A percentile compares a stretch with the other conserved stretches of the same genome.
Conservation (phyloP, 2,329 filamentous ascomycete species). For the Lecanoromycetidae sp. region DNA sequence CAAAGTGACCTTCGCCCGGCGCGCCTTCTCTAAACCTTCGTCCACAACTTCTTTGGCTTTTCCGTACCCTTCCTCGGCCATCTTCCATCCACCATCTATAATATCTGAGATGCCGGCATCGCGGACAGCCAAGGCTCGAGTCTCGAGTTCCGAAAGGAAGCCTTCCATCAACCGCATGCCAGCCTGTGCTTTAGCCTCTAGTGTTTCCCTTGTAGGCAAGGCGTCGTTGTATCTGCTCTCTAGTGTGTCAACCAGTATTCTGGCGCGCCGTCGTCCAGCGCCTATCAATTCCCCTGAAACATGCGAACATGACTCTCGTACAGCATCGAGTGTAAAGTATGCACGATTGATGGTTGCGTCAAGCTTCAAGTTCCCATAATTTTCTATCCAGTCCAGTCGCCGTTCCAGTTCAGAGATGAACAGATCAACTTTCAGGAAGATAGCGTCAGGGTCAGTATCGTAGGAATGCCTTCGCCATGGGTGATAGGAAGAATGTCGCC, state of each 20-base stretch:
- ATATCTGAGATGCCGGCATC: conserved; percentile 66
- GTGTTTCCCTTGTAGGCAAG: conserved; percentile 66
- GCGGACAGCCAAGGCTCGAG: conserved; percentile 64
- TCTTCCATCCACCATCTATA: conserved; percentile 65
- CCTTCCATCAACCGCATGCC: conserved; percentile 76
- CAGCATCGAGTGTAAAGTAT: conserved; percentile 73
- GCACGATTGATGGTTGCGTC: conserved; percentile 76
- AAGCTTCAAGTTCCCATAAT: conserved; percentile 69
- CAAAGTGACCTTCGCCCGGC: conserved; percentile 66
- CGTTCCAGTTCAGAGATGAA: conserved; percentile 79
- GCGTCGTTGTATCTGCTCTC: conserved; percentile 81
- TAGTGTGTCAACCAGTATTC: conserved; percentile 83
- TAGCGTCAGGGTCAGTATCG: conserved; percentile 16
- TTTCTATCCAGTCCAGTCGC: conserved; percentile 76
- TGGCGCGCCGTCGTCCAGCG: conserved; percentile 68
- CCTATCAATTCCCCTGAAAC: conserved; percentile 85
- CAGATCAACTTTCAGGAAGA: conserved; percentile 43
- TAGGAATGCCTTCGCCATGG: conserved; percentile 12
- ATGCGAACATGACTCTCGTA: conserved; percentile 76
- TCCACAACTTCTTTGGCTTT: conserved; percentile 60
- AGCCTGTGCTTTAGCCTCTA: conserved; percentile 84
- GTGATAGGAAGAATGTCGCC: conserved; percentile 18
- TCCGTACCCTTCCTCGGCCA: conserved; percentile 66
- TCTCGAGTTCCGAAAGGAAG: conserved; percentile 77
- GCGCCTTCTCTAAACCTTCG: conserved; percentile 57